Evolutionary conservation across 2,329 filamentous ascomycete species (phyloP), one percentile per base, ranked within the genome.

Genomic region (Xylaria arbuscula): DNA sequence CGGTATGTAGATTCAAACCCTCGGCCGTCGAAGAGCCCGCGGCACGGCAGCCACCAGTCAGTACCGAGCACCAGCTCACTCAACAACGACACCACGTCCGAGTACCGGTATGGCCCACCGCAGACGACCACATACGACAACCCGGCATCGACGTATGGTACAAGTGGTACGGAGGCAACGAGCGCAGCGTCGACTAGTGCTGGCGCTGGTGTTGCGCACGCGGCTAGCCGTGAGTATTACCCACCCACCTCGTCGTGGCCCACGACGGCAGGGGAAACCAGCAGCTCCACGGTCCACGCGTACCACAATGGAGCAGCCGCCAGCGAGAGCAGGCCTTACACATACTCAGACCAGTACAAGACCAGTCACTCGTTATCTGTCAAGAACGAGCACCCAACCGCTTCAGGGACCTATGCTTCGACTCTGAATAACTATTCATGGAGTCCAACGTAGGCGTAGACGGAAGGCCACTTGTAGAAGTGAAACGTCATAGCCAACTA

Each of bases 391-490:
- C 78, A 78, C 59, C 75, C 78, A 17, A 76, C 80, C 34, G 79
- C 82, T 11, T 79, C 83, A 15, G 79, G 81, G 3, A 81, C 81
- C 19, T 85, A 85, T 15, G 85, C 85, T 66, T 83, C 84, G 63
- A 80, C 79, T 57, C 81, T 87, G 77, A 84, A 83, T 75, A 84
- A 88, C 75, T 89, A 89, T 75, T 87, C 86, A 38, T 89, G 87
- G 87, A 87, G 83, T 71, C 80, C 83, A 60, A 85, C 83, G 64
- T 86, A 69, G 57, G 42, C n/a, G n/a, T 15, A n/a, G 38, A 28
- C 24, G 34, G 32, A 59, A 61, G 36, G 17, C 45, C 15, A 47
- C 5, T 48, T 34, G 34, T 28, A 42, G 63, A 51, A 8, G 13
- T 42, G 32, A 56, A 56, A 28, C 48, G 51, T 58, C n/a, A 7